phyloP scores from a whole-genome alignment of 495 filamentous ascomycete genomes.

The Evansstolkia leycettana region DNA sequence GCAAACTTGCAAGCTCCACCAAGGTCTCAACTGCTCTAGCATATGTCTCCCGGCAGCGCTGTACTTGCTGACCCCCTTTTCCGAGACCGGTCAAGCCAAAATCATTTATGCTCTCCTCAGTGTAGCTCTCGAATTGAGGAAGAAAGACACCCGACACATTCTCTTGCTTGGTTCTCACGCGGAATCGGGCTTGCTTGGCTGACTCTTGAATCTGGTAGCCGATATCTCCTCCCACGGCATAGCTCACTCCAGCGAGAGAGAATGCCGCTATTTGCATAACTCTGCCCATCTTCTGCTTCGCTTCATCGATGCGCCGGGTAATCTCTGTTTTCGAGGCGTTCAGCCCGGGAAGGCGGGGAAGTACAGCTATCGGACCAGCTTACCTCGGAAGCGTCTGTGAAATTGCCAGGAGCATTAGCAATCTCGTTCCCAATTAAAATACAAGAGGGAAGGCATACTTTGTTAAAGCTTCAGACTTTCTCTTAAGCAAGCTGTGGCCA shows the following conservation, averaged over 20 bases:
- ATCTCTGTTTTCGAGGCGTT: conserved; percentile 56
- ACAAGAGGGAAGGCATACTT: conserved; percentile 41
- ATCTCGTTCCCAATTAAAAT: neutral
- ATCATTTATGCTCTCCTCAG: conserved; percentile 76
- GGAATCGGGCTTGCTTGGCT: conserved; percentile 81
- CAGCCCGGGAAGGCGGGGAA: conserved; percentile 14
- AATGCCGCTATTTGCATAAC: conserved; percentile 99
- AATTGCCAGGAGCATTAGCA: too few relatives aligned
- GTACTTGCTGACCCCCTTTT: conserved; percentile 95
- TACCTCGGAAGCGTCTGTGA: conserved; percentile 82
- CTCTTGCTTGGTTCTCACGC: conserved; percentile 87
- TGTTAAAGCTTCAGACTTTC: conserved; percentile 87
- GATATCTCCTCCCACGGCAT: conserved; percentile 92
- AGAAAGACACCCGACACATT: conserved; percentile 95
- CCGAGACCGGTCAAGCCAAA: conserved; percentile 93
- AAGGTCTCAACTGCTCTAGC: conserved; percentile 93
- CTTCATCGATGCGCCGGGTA: conserved; percentile 92
- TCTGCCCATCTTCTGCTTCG: conserved; percentile 98
- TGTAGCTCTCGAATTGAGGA: conserved; percentile 81
- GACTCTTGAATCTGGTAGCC: conserved; percentile 96
- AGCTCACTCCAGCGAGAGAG: conserved; percentile 94
- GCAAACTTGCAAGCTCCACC: conserved; percentile 90
- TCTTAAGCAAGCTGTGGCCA: conserved; percentile 75
- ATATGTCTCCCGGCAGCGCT: conserved; percentile 91
- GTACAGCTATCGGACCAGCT: conserved; percentile 5